These are phyloP conservation scores for Volvariella volvacea DNA, from an alignment of 1,284 basidiomycete genomes.

Conservation along the genomic window DNA sequence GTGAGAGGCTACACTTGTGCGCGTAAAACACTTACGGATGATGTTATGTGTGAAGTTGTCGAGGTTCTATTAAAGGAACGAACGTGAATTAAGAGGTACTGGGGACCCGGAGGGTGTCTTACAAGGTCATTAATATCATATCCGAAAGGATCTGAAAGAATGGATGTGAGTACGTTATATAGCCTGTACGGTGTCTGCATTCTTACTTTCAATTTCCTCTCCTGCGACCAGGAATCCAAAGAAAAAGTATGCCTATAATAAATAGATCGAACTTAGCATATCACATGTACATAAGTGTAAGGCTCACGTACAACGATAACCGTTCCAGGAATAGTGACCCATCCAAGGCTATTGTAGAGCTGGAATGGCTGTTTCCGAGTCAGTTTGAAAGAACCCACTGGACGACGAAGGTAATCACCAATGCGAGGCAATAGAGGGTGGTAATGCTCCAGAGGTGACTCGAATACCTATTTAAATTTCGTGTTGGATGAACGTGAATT, in stretches of 20 bases:
- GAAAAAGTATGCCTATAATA: not conserved
- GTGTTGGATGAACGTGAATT: no score
- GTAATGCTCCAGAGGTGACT: not conserved
- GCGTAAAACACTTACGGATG: not conserved
- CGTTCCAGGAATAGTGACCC: not conserved
- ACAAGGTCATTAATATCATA: not conserved
- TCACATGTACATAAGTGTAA: not conserved
- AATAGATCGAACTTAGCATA: not conserved
- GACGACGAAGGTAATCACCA: not conserved
- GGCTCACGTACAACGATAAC: not conserved
- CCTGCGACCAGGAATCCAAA: not conserved
- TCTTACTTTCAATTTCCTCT: conserved; percentile 1
- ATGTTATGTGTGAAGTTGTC: not conserved
- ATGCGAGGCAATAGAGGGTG: not conserved
- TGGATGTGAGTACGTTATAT: not conserved
- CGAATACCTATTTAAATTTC: no score
- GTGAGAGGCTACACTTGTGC: not conserved
- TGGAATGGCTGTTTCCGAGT: not conserved
- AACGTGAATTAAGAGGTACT: not conserved
- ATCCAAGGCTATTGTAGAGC: not conserved
- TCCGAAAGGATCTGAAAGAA: not conserved
- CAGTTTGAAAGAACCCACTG: not conserved
- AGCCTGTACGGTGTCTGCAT: not conserved
- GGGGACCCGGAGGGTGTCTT: not conserved
- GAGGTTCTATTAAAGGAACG: not conserved